Percentiles rank a stretch among this genome's conserved stretches.
These are phyloP conservation scores for Daldinia loculata DNA, from an alignment of 495 filamentous ascomycete species.

Conservation along the genomic window DNA sequence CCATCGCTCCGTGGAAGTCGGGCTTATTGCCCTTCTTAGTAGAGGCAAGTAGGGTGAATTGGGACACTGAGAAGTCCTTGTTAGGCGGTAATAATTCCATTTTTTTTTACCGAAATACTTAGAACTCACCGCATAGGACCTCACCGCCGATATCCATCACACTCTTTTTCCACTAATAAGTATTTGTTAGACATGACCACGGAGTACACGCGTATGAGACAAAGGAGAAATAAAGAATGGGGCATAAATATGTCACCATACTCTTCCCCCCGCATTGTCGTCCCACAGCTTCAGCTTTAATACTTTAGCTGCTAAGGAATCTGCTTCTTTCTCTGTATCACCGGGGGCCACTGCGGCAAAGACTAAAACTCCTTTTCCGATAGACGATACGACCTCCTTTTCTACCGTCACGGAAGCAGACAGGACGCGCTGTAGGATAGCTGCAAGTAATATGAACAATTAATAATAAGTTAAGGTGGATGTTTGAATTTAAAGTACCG, in stretches of 20 bases:
- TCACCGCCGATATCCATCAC: conserved; percentile 89
- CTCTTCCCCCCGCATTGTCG: conserved; percentile 72
- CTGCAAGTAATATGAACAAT: conserved; percentile 55
- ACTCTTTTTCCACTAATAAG: conserved; percentile 80
- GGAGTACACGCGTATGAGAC: conserved; percentile 15
- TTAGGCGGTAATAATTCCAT: neutral
- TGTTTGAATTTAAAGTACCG: conserved; percentile 2
- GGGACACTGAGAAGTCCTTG: conserved; percentile 73
- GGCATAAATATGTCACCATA: conserved; percentile 48
- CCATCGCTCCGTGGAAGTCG: conserved; percentile 90
- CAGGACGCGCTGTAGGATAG: conserved; percentile 91
- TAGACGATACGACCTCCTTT: conserved; percentile 84
- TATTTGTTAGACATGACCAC: conserved; percentile 24
- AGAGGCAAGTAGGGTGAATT: conserved; percentile 92
- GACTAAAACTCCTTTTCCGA: conserved; percentile 88
- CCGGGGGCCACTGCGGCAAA: conserved; percentile 90
- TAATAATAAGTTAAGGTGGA: conserved; percentile 5
- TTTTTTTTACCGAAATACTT: neutral
- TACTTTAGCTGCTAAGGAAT: conserved; percentile 82
- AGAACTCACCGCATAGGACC: conserved; percentile 81
- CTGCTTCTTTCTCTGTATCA: conserved; percentile 88
- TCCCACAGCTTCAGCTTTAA: conserved; percentile 91
- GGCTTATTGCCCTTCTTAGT: conserved; percentile 96
- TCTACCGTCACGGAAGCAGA: conserved; percentile 99
- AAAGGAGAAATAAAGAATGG: conserved; percentile 2